Evolutionary conservation across 805 yeast species (phyloP).

Genomic region (Aciculoconidium aculeatum): DNA sequence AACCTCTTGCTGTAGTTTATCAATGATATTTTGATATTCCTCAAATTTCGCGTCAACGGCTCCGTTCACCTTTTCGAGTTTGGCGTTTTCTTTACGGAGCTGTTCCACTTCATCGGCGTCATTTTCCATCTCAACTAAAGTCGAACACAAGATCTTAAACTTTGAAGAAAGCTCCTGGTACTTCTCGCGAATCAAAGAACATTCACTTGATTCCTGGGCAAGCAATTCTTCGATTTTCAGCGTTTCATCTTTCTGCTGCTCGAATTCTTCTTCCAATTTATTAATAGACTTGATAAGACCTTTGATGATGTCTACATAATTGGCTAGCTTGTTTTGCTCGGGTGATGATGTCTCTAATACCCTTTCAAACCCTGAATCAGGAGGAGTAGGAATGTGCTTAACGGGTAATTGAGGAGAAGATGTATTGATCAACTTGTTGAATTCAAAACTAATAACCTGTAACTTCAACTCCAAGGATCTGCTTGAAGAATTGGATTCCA

Average conservation of each 20-base stretch:
- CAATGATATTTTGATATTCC: slow-evolving; percentile 26
- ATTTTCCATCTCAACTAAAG: slow-evolving; percentile 6
- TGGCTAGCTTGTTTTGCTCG: slow-evolving; percentile 1
- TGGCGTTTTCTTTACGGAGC: slow-evolving; percentile 14
- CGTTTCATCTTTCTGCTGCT: slow-evolving; percentile 15
- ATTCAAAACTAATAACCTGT: slow-evolving; percentile 17
- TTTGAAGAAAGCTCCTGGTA: slow-evolving; percentile 15
- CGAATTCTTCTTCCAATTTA: slow-evolving; percentile 17
- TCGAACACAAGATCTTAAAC: slow-evolving; percentile 10
- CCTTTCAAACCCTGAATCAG: slow-evolving; percentile 7
- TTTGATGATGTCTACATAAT: slow-evolving; percentile 14
- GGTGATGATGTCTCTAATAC: slow-evolving; percentile 1
- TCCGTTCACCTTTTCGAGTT: slow-evolving; percentile 13
- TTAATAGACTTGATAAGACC: slow-evolving; percentile 16
- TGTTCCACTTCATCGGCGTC: slow-evolving; percentile 7
- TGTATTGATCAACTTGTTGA: slow-evolving; percentile 9
- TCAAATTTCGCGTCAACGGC: slow-evolving; percentile 21
- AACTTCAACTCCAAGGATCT: slow-evolving; percentile 18
- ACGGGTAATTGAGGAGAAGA: slow-evolving; percentile 2
- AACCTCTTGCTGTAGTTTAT: slow-evolving; percentile 26
- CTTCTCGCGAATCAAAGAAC: slow-evolving; percentile 16
- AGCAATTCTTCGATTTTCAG: slow-evolving; percentile 17
- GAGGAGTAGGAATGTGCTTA: slow-evolving; percentile 10
- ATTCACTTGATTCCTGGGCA: slow-evolving; percentile 17
- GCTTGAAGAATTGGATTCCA: slow-evolving; percentile 10